A percentile compares a stretch with the other conserved stretches of the same genome.
Evolutionary conservation across 2,329 filamentous ascomycete genomes (phyloP).

Genomic region (Tolypocladium pustulatum): DNA sequence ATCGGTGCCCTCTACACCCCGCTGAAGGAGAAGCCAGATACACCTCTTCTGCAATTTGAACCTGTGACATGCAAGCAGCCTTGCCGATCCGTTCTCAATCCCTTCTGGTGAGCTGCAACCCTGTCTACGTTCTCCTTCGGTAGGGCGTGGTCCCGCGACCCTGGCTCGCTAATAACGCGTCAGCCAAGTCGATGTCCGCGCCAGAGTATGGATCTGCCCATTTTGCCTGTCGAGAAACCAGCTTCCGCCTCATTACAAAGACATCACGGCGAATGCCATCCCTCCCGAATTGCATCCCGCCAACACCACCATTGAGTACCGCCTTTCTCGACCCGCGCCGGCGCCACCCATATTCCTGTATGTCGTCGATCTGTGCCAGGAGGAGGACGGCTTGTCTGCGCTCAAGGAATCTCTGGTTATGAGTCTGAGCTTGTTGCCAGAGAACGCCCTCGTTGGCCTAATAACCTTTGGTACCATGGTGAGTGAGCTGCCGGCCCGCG

Average conservation of each 20-base stretch:
- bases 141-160: background rate
- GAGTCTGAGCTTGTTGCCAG: constrained; percentile 72
- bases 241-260: constrained; percentile 78
- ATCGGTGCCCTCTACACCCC: constrained; percentile 95
- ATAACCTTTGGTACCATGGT: constrained; percentile 93
- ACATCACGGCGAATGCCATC: constrained; percentile 74
- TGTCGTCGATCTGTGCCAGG: constrained; percentile 80
- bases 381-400: constrained; percentile 73
- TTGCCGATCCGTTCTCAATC: constrained; percentile 91
- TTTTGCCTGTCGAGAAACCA: constrained; percentile 80
- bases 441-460: constrained; percentile 71
- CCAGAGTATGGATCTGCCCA: constrained; percentile 79
- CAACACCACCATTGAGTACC: constrained; percentile 86
- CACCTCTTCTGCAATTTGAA: constrained; percentile 86
- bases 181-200: constrained; percentile 75
- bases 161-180: constrained; percentile 11
- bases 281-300: constrained; percentile 71
- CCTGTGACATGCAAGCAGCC: constrained; percentile 94
- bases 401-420: constrained; percentile 80
- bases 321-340: constrained; percentile 70
- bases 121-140: background rate
- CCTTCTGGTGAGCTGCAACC: constrained; percentile 64
- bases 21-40: constrained; percentile 86
- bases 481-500: constrained; percentile 15
- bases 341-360: constrained; percentile 79